Conservation (phyloP, 2,329 filamentous ascomycete species). For the Pseudogymnoascus sp. region DNA sequence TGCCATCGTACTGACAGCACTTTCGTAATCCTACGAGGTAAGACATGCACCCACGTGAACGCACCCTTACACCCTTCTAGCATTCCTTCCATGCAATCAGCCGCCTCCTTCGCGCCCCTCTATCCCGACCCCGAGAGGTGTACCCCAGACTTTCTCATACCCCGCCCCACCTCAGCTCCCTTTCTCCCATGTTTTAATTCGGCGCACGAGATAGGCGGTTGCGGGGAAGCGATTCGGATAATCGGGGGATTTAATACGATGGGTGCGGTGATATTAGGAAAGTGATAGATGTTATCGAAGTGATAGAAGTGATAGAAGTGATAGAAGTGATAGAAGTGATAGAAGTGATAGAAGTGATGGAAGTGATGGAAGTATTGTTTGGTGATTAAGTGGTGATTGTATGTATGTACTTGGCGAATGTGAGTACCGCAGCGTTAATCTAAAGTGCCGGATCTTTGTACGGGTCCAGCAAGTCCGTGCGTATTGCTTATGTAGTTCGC, state of each 20-base stretch:
- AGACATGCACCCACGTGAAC: not conserved
- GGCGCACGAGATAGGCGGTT: no score
- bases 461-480: not conserved
- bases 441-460: not conserved
- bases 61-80: not conserved
- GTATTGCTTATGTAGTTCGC: not conserved
- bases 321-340: not conserved
- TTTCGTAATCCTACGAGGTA: no score
- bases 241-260: not conserved
- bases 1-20: no score
- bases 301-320: not conserved
- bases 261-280: not conserved
- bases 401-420: not conserved
- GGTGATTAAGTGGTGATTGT: not conserved
- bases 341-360: not conserved
- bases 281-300: not conserved
- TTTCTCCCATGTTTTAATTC: not conserved
- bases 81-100: not conserved
- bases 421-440: not conserved
- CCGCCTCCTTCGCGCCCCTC: not conserved
- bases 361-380: not conserved
- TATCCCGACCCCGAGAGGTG: not conserved
- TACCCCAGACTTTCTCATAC: not conserved
- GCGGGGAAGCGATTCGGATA: not conserved
- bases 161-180: not conserved